Conservation (phyloP, 805 yeast species). For the Metschnikowia dekortorum region DNA sequence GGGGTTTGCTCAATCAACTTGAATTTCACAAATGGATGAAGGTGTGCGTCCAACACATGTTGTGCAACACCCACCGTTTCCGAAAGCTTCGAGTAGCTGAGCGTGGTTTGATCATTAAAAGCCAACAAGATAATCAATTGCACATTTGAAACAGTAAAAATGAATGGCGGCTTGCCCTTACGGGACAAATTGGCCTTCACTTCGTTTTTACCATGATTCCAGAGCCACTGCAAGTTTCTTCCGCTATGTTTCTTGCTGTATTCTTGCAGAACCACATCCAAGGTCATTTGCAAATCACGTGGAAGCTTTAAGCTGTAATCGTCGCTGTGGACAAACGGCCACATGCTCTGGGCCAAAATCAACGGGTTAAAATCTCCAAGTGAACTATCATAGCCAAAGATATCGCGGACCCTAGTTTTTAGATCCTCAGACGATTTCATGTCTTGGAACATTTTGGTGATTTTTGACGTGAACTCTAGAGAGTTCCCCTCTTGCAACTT, state of each 20-base stretch:
- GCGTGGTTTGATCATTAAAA: conserved; percentile 66
- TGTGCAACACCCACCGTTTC: conserved; percentile 65
- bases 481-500: conserved; percentile 86
- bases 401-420: conserved; percentile 52
- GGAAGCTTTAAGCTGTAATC: conserved; percentile 57
- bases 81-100: conserved; percentile 55
- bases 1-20: conserved; percentile 69
- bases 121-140: conserved; percentile 85
- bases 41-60: conserved; percentile 67
- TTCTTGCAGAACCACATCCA: conserved; percentile 61
- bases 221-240: conserved; percentile 88
- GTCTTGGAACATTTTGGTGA: conserved; percentile 94
- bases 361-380: conserved; percentile 57
- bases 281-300: conserved; percentile 55
- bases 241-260: conserved; percentile 79
- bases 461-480: conserved; percentile 86
- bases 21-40: conserved; percentile 74
- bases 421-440: conserved; percentile 80
- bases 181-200: conserved; percentile 79
- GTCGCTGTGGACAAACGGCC: conserved; percentile 62
- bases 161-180: conserved; percentile 76
- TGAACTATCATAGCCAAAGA: conserved; percentile 22
- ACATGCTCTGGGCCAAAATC: conserved; percentile 82
- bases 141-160: conserved; percentile 74
- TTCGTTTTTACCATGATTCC: conserved; percentile 93